Conservation (phyloP, 306 rosid species). For the Sechiopsis laciniata region DNA sequence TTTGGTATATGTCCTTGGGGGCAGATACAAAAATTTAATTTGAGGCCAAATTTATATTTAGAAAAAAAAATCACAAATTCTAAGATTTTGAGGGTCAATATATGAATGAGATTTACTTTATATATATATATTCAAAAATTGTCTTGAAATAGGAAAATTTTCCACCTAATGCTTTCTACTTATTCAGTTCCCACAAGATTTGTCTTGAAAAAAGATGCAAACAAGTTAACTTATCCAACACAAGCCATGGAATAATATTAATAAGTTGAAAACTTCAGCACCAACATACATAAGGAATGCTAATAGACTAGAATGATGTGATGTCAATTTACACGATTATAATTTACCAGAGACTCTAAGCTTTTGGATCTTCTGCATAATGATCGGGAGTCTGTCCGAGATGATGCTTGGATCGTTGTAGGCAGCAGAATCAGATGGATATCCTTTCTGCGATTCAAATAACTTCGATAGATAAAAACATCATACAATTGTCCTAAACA, state of each 20-base stretch:
- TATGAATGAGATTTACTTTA: too few species aligned
- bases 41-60: too few species aligned
- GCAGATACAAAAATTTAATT: too few species aligned
- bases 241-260: slow-evolving; percentile 11
- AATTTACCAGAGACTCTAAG: slow-evolving; percentile 49
- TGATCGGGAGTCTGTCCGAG: slow-evolving; percentile 67
- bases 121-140: too few species aligned
- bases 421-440: slow-evolving; percentile 65
- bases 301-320: background rate
- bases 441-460: slow-evolving; percentile 57
- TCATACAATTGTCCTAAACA: background rate
- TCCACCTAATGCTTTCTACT: background rate
- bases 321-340: slow-evolving; percentile 30
- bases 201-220: background rate
- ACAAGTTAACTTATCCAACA: slow-evolving; percentile 2
- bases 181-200: background rate
- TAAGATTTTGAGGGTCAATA: too few species aligned
- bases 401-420: slow-evolving; percentile 74
- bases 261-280: background rate
- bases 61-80: too few species aligned
- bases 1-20: too few species aligned
- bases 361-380: slow-evolving; percentile 60
- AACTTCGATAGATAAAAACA: slow-evolving; percentile 25
- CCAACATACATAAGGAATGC: slow-evolving; percentile 5
- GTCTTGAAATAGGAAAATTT: background rate